Percentiles rank a stretch among this genome's conserved stretches.
Conservation (phyloP, 441 rosid species). For the Populus hybrid region DNA sequence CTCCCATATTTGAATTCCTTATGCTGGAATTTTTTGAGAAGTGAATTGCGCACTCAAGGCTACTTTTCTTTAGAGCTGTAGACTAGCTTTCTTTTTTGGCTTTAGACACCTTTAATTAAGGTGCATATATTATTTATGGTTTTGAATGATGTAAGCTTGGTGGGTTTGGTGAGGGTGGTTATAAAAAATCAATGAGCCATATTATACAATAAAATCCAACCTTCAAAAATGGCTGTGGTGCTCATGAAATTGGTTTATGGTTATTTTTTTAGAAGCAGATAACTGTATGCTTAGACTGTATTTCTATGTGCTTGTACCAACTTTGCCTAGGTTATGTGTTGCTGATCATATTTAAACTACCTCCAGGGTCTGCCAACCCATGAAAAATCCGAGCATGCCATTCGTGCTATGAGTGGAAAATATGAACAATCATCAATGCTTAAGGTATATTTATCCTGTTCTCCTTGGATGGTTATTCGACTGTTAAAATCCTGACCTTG, state of each 20-base stretch:
- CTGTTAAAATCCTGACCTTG: background rate
- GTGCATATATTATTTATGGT: background rate
- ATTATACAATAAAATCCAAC: background rate
- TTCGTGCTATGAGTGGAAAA: conserved; percentile 47
- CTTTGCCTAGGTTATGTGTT: background rate
- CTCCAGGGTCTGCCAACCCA: conserved; percentile 82
- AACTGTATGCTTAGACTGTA: too few species aligned
- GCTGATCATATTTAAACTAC: background rate
- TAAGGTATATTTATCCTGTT: conserved; percentile 38
- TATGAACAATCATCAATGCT: conserved; percentile 48
- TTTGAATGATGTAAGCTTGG: background rate
- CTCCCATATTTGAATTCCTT: conserved; percentile 11
- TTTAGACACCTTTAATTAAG: background rate
- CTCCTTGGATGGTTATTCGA: background rate
- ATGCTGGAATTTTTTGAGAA: conserved; percentile 1
- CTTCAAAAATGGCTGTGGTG: background rate
- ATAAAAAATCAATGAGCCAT: background rate
- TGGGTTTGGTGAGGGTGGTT: background rate
- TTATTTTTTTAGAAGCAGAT: too few species aligned
- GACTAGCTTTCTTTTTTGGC: conserved; percentile 1
- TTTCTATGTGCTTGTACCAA: background rate
- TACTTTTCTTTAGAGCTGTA: background rate
- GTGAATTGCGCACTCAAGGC: background rate
- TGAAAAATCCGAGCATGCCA: conserved; percentile 58
- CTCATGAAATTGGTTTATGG: background rate